phyloP scores from a whole-genome alignment of 2,329 filamentous ascomycete genomes.

The Botrytis tulipae region DNA sequence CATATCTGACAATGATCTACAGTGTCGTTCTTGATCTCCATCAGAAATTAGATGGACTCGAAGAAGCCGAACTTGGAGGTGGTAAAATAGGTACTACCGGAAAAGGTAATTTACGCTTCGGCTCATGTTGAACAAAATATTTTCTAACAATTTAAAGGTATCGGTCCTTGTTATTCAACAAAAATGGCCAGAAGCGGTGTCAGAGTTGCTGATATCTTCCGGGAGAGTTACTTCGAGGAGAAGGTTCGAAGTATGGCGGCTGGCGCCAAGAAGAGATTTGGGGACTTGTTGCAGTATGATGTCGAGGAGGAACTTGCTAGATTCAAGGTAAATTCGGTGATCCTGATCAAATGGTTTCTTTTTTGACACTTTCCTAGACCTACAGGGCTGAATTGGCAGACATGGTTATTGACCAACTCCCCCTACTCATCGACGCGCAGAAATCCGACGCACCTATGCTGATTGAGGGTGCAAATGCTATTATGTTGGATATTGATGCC shows the following conservation, averaged over 20 bases:
- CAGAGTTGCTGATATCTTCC: constrained; percentile 64
- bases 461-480: constrained; percentile 65
- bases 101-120: constrained; percentile 31
- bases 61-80: constrained; percentile 53
- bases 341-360: constrained; percentile 27
- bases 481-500: constrained; percentile 66
- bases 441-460: constrained; percentile 58
- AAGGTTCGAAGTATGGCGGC: constrained; percentile 61
- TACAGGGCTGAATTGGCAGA: constrained; percentile 57
- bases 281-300: constrained; percentile 63
- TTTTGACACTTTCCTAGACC: constrained; percentile 25
- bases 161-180: constrained; percentile 57
- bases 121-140: constrained; percentile 15
- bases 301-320: constrained; percentile 65
- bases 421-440: constrained; percentile 62
- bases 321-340: constrained; percentile 46
- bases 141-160: constrained; percentile 38
- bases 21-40: constrained; percentile 66
- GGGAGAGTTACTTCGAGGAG: constrained; percentile 62
- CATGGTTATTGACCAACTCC: constrained; percentile 62
- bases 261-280: constrained; percentile 67
- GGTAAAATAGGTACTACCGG: constrained; percentile 47
- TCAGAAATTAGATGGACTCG: constrained; percentile 65
- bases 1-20: constrained; percentile 42
- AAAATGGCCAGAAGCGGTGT: constrained; percentile 67